Base-by-base conservation (phyloP, 2,329 filamentous ascomycete species). In the Cladorrhinum sp. region DNA sequence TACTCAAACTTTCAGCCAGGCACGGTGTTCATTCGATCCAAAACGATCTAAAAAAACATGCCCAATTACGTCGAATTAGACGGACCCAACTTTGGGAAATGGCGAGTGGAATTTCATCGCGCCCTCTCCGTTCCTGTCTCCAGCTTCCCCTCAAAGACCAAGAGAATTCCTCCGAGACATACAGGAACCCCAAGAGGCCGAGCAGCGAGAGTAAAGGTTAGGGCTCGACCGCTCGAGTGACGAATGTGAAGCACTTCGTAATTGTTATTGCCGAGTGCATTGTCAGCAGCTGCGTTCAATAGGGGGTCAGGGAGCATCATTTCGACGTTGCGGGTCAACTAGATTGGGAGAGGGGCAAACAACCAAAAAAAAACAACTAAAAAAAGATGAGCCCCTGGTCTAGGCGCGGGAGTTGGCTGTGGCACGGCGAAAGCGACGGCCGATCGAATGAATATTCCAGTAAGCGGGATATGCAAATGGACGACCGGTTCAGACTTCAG, bases 11-110 rank as follows among this genome's bases (percentile, higher is more conserved):
- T 54, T 36, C 28, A 12, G 28, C 52, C 52, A 24, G 59, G 51
- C 54, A 57, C 36, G 55, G 59, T 33, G 54, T 42, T 54, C 48
- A 23, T n/a, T n/a, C n/a, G 59, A 60, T 60, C 58, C n/a, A n/a
- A n/a, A n/a, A n/a, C n/a, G n/a, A n/a, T n/a, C n/a, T n/a, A n/a
- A n/a, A n/a, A n/a, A n/a, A n/a, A n/a, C n/a, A n/a, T n/a, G n/a
- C n/a, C n/a, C n/a, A n/a, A 46, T 33, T 36, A 46, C 30, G 12
- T 51, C 10, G 39, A 30, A 56, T 46, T 20, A 39, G 50, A 46
- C 46, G 54, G 52, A 51, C 24, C 54, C 55, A 55, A 50, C 39
- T 50, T 36, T 62, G 60, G 54, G 56, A 39, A 55, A 62, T 59
- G 60, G 50, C 33, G 33, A 16, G 30, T 23, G 8, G 24, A 55